Conservation (phyloP, 495 filamentous ascomycete genomes). For the Articulospora tetracladia region DNA sequence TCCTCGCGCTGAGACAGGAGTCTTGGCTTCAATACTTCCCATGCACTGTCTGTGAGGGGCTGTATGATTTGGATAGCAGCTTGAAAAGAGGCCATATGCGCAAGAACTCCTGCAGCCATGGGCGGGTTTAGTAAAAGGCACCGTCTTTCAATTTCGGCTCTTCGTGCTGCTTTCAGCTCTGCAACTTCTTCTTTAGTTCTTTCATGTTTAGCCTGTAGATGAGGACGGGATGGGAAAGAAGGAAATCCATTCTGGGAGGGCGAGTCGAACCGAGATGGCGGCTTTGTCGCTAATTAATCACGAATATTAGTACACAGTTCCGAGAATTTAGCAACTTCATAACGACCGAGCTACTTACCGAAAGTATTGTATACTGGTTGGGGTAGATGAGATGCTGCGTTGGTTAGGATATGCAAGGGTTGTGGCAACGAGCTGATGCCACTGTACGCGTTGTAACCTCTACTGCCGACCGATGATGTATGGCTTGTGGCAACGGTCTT, state of each 20-base stretch:
- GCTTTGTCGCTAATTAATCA: slow-evolving; percentile 10
- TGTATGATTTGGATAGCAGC: slow-evolving; percentile 63
- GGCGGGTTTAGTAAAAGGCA: slow-evolving; percentile 59
- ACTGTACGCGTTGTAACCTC: background rate
- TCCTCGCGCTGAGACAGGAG: slow-evolving; percentile 57
- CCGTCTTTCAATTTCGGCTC: slow-evolving; percentile 64
- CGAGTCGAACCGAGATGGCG: slow-evolving; percentile 22
- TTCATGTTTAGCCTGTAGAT: slow-evolving; percentile 27
- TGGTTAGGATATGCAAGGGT: background rate
- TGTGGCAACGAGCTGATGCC: background rate
- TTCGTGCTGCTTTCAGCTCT: slow-evolving; percentile 54
- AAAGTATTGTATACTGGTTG: slow-evolving; percentile 1
- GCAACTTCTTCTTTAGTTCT: slow-evolving; percentile 42
- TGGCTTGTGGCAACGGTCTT: background rate
- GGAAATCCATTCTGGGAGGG: slow-evolving; percentile 20
- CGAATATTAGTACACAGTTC: background rate
- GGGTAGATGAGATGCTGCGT: background rate
- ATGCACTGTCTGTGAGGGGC: slow-evolving; percentile 59
- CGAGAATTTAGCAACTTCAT: background rate
- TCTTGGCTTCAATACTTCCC: slow-evolving; percentile 61
- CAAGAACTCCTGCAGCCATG: slow-evolving; percentile 51
- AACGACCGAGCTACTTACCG: background rate
- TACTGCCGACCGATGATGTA: background rate
- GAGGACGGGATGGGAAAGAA: slow-evolving; percentile 11
- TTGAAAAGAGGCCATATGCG: slow-evolving; percentile 65